These are phyloP conservation scores for Cryphonectria carpinicola DNA, from an alignment of 2,329 filamentous ascomycete genomes.

Conservation along the genomic window DNA sequence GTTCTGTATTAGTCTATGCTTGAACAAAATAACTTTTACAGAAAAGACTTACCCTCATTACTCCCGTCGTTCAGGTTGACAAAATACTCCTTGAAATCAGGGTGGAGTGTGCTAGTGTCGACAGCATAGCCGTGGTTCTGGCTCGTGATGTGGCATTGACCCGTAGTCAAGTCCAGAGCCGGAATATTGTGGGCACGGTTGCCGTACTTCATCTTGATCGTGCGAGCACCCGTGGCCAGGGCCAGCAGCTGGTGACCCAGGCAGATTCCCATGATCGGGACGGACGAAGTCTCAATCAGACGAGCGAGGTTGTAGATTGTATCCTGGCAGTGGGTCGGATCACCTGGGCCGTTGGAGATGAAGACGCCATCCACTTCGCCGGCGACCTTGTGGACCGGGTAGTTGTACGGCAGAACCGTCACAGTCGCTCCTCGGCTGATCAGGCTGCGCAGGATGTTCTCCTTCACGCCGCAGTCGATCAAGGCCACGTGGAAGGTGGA, in stretches of 20 bases:
- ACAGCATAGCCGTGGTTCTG: slow-evolving; percentile 99
- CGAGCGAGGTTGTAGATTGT: slow-evolving; percentile 91
- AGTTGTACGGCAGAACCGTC: slow-evolving; percentile 95
- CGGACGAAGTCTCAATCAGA: slow-evolving; percentile 86
- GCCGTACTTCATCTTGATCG: slow-evolving; percentile 98
- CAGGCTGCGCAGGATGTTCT: slow-evolving; percentile 96
- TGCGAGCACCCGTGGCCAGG: slow-evolving; percentile 83
- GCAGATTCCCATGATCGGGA: slow-evolving; percentile 97
- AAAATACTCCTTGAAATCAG: slow-evolving; percentile 97
- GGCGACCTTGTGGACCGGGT: slow-evolving; percentile 96
- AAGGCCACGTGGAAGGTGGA: slow-evolving; percentile 90
- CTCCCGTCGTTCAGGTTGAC: slow-evolving; percentile 97
- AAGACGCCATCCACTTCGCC: slow-evolving; percentile 98
- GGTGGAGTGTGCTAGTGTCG: slow-evolving; percentile 78
- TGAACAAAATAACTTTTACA: background rate
- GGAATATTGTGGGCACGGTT: slow-evolving; percentile 99
- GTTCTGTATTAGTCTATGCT: slow-evolving; percentile 7
- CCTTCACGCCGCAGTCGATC: slow-evolving; percentile 98
- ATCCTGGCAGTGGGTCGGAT: slow-evolving; percentile 94
- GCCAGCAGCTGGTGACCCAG: slow-evolving; percentile 95
- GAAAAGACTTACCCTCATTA: slow-evolving; percentile 72
- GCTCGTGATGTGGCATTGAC: slow-evolving; percentile 96
- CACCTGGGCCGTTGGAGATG: slow-evolving; percentile 98
- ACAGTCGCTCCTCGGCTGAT: slow-evolving; percentile 90
- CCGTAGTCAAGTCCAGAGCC: slow-evolving; percentile 89